Evolutionary conservation across 1,284 basidiomycete species (phyloP).

Genomic region (Ganoderma meredithae): DNA sequence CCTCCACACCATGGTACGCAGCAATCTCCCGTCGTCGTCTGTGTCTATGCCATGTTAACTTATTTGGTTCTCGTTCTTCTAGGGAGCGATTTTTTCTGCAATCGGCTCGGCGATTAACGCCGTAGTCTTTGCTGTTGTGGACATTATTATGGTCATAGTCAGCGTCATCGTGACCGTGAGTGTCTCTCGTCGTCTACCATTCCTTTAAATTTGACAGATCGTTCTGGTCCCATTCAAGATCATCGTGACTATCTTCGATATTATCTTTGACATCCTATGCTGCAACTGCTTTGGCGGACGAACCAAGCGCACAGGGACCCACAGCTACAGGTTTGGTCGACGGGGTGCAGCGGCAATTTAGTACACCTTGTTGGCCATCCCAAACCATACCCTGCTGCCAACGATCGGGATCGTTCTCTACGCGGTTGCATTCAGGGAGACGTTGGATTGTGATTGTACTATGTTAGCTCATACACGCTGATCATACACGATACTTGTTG

Average conservation of each 20-base stretch:
- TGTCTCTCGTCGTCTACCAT: slow-evolving; percentile 20
- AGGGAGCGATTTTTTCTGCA: slow-evolving; percentile 71
- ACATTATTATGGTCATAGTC: slow-evolving; percentile 64
- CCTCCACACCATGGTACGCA: slow-evolving; percentile 26
- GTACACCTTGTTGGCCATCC: not conserved
- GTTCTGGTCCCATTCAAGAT: slow-evolving; percentile 45
- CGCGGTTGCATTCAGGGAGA: not conserved
- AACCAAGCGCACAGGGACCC: slow-evolving; percentile 44
- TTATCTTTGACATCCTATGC: slow-evolving; percentile 68
- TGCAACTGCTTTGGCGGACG: slow-evolving; percentile 58
- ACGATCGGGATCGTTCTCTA: not conserved
- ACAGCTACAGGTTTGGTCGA: slow-evolving; percentile 37
- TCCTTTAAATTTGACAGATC: not conserved
- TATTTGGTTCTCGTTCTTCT: not conserved
- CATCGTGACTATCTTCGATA: slow-evolving; percentile 67
- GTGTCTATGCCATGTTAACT: not conserved
- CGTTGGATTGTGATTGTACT: not conserved
- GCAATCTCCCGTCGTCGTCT: not conserved
- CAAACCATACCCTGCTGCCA: not conserved
- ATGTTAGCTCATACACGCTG: not conserved
- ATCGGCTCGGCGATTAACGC: slow-evolving; percentile 64
- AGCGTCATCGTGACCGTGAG: slow-evolving; percentile 61
- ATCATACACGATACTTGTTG: not conserved
- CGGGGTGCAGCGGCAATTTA: slow-evolving; percentile 21
- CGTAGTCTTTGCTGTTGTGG: slow-evolving; percentile 64